These are phyloP conservation scores for Dactylellina sp. DNA, from an alignment of 2,329 filamentous ascomycete species.

Conservation along the genomic window DNA sequence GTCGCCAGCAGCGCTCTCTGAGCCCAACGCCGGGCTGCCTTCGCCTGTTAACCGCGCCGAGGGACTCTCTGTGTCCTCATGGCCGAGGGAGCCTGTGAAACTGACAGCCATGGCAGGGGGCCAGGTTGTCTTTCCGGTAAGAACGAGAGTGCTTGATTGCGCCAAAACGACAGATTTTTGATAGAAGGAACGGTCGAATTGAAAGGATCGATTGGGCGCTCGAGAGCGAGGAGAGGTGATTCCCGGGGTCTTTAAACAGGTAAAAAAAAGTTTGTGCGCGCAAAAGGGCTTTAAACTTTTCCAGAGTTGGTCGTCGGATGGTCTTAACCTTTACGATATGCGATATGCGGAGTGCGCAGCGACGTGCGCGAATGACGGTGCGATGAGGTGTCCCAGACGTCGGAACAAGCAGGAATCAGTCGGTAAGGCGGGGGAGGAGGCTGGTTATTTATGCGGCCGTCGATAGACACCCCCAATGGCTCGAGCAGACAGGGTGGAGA, in stretches of 20 bases:
- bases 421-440: not conserved
- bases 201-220: not conserved
- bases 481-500: too few species aligned
- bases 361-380: slow-evolving; percentile 13
- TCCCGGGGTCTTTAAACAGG: too few species aligned
- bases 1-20: slow-evolving; percentile 54
- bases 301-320: slow-evolving; percentile 27
- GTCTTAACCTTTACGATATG: slow-evolving; percentile 42
- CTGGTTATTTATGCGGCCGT: slow-evolving; percentile 13
- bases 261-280: slow-evolving; percentile 41
- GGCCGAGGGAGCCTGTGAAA: slow-evolving; percentile 45
- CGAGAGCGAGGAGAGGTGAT: slow-evolving; percentile 3
- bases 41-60: slow-evolving; percentile 53
- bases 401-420: slow-evolving; percentile 10
- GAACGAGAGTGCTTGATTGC: slow-evolving; percentile 31
- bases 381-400: slow-evolving; percentile 21
- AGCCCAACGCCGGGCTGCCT: slow-evolving; percentile 46
- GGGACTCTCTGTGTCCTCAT: slow-evolving; percentile 53
- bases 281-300: slow-evolving; percentile 20
- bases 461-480: slow-evolving; percentile 2
- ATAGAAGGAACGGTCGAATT: not conserved
- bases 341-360: slow-evolving; percentile 27
- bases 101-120: slow-evolving; percentile 49
- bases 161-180: slow-evolving; percentile 36
- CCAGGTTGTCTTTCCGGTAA: slow-evolving; percentile 26